Base-by-base conservation (phyloP, 768 basidiomycete genomes). In the Sistotremastrum niveocremeum region DNA sequence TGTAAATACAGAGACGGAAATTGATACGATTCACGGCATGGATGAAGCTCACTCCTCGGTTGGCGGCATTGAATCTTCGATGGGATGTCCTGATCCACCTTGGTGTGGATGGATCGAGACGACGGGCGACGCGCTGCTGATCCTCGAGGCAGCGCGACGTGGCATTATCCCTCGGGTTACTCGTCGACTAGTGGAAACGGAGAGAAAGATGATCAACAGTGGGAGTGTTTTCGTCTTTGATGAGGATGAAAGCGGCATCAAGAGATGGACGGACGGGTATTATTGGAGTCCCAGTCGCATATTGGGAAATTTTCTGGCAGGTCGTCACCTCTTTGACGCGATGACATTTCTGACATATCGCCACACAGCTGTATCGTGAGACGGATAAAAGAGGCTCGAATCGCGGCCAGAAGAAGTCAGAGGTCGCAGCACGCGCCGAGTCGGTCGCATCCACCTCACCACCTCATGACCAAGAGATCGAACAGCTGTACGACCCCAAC, bases 191-290 rank as follows among this genome's bases (percentile, higher is more conserved):
- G 86, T 90, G 50, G 93, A 95, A 60, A 74, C 84, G 33, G 93
- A 98, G 62, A 76, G 89, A 47, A 82, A 79, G 57, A 87, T 94
- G 81, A 91, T 98, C 60, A 81, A 81, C 11, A 85, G 82, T 5
- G 93, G 93, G 47, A 85, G 84, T 5, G 89, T 98, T 7, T 98
- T 97, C 56, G 93, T 95, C 52, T 98, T 95, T 58, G 89, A 98
- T 62, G 93, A 95, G 68, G 84, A 89, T 56, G 90, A 94, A 65
- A 89, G 86, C 57, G 90, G 91, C 30, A 98, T 98, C 68, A 94
- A 93, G 67, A 75, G 93, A 39, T 95, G 91, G 87, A 98, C 93
- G 2, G 93, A 98, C 64, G 90, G 91, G n/a, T 81, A 86, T 60
- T 84, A 84, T 60, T 95, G 93, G 93, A 86, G 83, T 53, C 93